Evolutionary conservation across 2,329 filamentous ascomycete genomes (phyloP).

Genomic region (Aspergillus pseudonomiae): DNA sequence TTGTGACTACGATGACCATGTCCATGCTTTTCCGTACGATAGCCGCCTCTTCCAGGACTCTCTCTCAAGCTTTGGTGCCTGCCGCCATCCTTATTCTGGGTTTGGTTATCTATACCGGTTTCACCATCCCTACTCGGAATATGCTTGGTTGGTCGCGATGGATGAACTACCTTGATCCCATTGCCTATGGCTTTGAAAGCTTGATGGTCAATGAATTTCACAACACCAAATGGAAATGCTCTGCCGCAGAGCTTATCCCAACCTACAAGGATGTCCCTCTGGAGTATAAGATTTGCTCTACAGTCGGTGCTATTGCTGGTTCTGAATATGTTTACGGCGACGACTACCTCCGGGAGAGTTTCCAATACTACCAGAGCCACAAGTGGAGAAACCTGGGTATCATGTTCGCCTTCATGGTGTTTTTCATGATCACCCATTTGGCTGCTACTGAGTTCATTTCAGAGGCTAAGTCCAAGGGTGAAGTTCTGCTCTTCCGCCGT

Average conservation of each 20-base stretch:
- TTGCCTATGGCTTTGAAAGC: slow-evolving; percentile 76
- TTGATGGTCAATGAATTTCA: slow-evolving; percentile 84
- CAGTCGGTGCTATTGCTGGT: slow-evolving; percentile 61
- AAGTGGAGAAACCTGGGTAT: slow-evolving; percentile 72
- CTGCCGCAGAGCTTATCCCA: slow-evolving; percentile 36
- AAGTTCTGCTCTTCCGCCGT: slow-evolving; percentile 73
- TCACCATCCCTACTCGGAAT: slow-evolving; percentile 47
- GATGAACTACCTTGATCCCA: slow-evolving; percentile 76
- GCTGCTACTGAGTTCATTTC: slow-evolving; percentile 62
- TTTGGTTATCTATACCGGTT: slow-evolving; percentile 50
- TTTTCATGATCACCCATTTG: slow-evolving; percentile 65
- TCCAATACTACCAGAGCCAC: slow-evolving; percentile 61
- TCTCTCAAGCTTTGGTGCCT: slow-evolving; percentile 58
- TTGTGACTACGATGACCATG: slow-evolving; percentile 72
- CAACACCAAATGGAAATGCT: slow-evolving; percentile 59
- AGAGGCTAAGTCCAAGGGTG: slow-evolving; percentile 73
- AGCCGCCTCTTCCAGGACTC: slow-evolving; percentile 69
- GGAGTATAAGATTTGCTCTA: slow-evolving; percentile 55
- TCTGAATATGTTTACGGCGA: slow-evolving; percentile 56
- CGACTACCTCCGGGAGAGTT: slow-evolving; percentile 57
- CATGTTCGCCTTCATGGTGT: slow-evolving; percentile 63
- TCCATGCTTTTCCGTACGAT: slow-evolving; percentile 82
- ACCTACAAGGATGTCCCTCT: slow-evolving; percentile 38
- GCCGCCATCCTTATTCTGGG: slow-evolving; percentile 49
- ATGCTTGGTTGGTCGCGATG: slow-evolving; percentile 79